Evolutionary conservation across 164 flowering plant species (phyloP).

Genomic region (grape (Vitis vinifera)): ASM3070453v1 NC_081815.1:18931001-18931500

Average conservation of each 20-base stretch:
- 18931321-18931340: no score
- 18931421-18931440: conserved; percentile 17
- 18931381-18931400: conserved; percentile 21
- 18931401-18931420: conserved; percentile 18
- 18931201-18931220: conserved; percentile 28
- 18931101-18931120: neutral
- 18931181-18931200: conserved; percentile 23
- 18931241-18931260: conserved; percentile 20
- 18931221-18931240: conserved; percentile 29
- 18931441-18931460: conserved; percentile 17
- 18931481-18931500: conserved; percentile 14
- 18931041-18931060: conserved; percentile 5
- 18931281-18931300: conserved; percentile 7
- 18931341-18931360: neutral
- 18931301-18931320: no score
- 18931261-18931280: conserved; percentile 20
- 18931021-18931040: conserved; percentile 20
- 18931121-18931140: conserved; percentile 6
- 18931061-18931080: neutral
- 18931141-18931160: neutral
- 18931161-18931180: conserved; percentile 19
- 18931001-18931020: conserved; percentile 20
- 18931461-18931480: conserved; percentile 26
- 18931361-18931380: conserved; percentile 28
- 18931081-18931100: conserved; percentile 1